Base-by-base conservation (phyloP, 2,329 filamentous ascomycete species). In the Chrysosporium queenslandicum region DNA sequence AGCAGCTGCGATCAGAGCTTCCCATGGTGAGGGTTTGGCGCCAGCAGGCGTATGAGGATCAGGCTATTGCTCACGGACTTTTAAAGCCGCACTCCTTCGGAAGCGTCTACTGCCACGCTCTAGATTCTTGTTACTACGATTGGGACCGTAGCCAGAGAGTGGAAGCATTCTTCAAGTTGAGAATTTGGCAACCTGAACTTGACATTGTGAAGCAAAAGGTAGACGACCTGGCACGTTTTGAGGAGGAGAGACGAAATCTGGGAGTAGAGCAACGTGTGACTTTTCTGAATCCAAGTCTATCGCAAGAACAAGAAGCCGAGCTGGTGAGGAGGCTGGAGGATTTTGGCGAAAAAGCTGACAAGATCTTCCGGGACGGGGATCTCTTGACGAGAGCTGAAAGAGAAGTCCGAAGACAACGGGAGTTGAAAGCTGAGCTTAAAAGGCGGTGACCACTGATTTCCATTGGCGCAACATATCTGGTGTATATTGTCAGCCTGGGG, bases 101-200 rank as follows among this genome's bases (percentile, higher is more conserved):
- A 21, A 55, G 45, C 40, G 50, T 55, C 30, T 55, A 55, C 50
- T 53, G 54, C 25, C 36, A 55, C 18, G 8, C 20, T 11, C 27
- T 55, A 39, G 54, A 55, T 41, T 7, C 4, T n/a, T 5, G 11
- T 6, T 55, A 53, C 27, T 50, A 53, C 39, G 50, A 43, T 27
- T 6, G 37, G 16, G 36, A 55, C 40, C 8, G 32, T 29, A 34
- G 25, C 16, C 2, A 42, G 23, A 29, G 47, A 32, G 47, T 50
- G 21, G 4, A 42, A 7, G n/a, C 14, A 4, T 50, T 50, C 27
- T 50, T 50, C 25, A 21, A 50, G 14, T n/a, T 34, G 32, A 34
- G 32, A 34, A 34, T 34, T 34, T 20, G 32, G 32, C 7, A 34
- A 34, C 5, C 32, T 34, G 32, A 34, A 34, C 32, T 34, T 29